Percentiles rank a stretch among this genome's conserved stretches.
These are phyloP conservation scores for Aspergillus persii DNA, from an alignment of 2,329 filamentous ascomycete genomes.

Conservation along the genomic window DNA sequence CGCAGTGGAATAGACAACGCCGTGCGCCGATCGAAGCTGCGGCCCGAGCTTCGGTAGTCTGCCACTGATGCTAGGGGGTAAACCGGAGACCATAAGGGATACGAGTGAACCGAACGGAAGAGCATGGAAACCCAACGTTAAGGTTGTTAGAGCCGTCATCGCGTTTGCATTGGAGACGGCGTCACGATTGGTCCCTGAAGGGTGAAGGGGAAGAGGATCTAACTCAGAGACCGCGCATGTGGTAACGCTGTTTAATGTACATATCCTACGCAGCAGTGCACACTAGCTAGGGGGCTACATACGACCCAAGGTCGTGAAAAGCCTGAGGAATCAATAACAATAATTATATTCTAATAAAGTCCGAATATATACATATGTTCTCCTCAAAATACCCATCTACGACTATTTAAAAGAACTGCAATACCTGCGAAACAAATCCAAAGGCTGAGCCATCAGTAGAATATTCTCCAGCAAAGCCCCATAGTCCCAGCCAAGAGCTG, in stretches of 20 bases:
- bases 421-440: conserved; percentile 12
- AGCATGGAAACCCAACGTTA: not conserved
- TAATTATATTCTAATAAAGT: too few species aligned
- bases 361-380: too few species aligned
- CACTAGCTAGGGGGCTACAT: not conserved
- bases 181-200: not conserved
- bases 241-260: not conserved
- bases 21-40: too few species aligned
- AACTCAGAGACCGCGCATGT: not conserved
- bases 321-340: too few species aligned
- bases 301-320: not conserved
- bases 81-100: not conserved
- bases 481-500: conserved; percentile 46
- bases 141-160: not conserved
- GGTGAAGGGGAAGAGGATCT: not conserved
- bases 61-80: not conserved
- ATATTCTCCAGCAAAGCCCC: conserved; percentile 38
- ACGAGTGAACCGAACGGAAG: not conserved
- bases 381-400: too few species aligned
- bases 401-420: conserved; percentile 8
- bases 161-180: not conserved
- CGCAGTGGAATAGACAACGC: not conserved
- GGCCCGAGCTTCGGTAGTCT: not conserved
- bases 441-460: conserved; percentile 16
- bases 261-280: not conserved